Conservation (phyloP, 306 rosid species). For the Fragaria vesca region DNA sequence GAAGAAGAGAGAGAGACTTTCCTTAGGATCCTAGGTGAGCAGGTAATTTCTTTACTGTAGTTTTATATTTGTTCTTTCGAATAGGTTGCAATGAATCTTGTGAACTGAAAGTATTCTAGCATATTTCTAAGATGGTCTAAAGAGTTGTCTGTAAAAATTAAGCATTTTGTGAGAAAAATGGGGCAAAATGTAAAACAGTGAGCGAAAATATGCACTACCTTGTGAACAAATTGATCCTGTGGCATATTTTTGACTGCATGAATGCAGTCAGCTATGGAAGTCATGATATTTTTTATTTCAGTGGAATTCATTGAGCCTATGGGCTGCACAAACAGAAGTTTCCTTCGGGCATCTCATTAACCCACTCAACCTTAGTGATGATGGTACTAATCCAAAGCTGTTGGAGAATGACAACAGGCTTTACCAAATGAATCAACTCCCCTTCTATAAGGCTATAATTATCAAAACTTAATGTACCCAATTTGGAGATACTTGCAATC, state of each 20-base stretch:
- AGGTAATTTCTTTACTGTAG: slow-evolving; percentile 56
- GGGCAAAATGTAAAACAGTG: not conserved
- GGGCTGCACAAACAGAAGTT: not conserved
- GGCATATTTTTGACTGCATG: not conserved
- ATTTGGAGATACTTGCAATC: slow-evolving; percentile 31
- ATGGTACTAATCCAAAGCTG: not conserved
- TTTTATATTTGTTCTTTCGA: slow-evolving; percentile 1
- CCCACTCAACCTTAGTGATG: not conserved
- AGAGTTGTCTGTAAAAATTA: not conserved
- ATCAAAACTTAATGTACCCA: slow-evolving; percentile 1
- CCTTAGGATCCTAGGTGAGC: slow-evolving; percentile 55
- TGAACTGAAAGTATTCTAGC: slow-evolving; percentile 3
- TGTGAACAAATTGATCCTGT: not conserved
- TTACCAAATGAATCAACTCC: not conserved
- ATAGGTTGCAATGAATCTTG: slow-evolving; percentile 15
- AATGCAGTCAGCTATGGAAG: not conserved
- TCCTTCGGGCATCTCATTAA: not conserved
- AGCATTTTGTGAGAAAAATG: not conserved
- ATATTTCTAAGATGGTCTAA: not conserved
- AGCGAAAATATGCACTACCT: not conserved
- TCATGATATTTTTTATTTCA: not conserved
- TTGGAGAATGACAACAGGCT: not conserved
- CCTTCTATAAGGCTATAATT: not conserved
- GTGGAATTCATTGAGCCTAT: not conserved
- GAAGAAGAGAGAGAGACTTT: slow-evolving; percentile 68